Evolutionary conservation across 768 basidiomycete genomes (phyloP), one percentile per base, ranked within the genome.

Genomic region (Pleurotus giganteus): DNA sequence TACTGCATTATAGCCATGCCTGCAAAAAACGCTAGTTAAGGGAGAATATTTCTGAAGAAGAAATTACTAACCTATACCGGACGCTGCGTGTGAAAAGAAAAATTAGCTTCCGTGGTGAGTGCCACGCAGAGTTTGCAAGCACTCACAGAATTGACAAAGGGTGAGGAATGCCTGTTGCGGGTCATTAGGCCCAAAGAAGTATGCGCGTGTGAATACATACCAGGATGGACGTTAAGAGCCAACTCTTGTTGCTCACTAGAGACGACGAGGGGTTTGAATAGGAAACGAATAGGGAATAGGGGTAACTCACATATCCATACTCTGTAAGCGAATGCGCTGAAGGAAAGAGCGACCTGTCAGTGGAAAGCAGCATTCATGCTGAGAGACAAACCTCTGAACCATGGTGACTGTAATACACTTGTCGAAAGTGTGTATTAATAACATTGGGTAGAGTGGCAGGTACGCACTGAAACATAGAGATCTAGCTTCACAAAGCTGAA

Each of bases 341-440:
- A 19, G 5, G 21, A 24, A 34, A 17, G 31, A 31, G 46, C 15
- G 6, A 23, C 9, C 15, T 26, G 15, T 17, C 27, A 8, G 32
- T 19, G n/a, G 15, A 31, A 8, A 32, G 27, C 31, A 17, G 11
- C 43, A 17, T 17, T 17, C 17, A 34, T 34, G 13, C 13, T 23
- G 9, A 3, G 28, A 19, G 26, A 36, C 31, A 15, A 29, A 50
- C 47, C 29, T 15, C 24, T 50, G 47, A 9, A 50, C 47, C 47
- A 50, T 34, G 47, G 47, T 50, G 19, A 50, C 47, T 31, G 34
- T 50, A n/a, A 50, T 21, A 23, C 47, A 50, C 47, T 50, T 15
- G 46, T 17, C 13, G 46, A 29, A 29, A 26, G 28, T 21, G n/a
- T n/a, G 39, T 41, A 28, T 9, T 8, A 4, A 26, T 28, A 17